Evolutionary conservation across 2,329 filamentous ascomycete genomes (phyloP).

Genomic region (Geosmithia putterillii): DNA sequence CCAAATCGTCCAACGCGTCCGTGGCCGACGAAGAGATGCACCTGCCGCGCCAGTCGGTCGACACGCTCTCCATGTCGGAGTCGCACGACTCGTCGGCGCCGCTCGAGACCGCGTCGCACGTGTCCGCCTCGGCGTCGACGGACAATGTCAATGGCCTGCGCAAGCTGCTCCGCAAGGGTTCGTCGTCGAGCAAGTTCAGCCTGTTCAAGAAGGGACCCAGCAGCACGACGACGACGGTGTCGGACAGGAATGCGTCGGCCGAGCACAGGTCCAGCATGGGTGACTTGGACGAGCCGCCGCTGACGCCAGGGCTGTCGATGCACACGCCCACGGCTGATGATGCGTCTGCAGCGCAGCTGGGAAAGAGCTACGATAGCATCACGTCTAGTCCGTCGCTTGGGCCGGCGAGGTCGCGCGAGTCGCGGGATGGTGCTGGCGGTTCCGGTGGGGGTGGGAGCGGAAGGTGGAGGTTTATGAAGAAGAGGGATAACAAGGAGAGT

Average conservation of each 20-base stretch:
- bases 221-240: slow-evolving; percentile 38
- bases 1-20: slow-evolving; percentile 6
- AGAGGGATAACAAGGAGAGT: slow-evolving; percentile 38
- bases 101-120: too few species aligned
- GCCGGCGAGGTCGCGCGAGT: slow-evolving; percentile 24
- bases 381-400: slow-evolving; percentile 45
- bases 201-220: slow-evolving; percentile 49
- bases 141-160: slow-evolving; percentile 36
- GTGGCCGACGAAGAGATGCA: slow-evolving; percentile 18
- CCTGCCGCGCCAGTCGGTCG: slow-evolving; percentile 33
- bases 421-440: neutral
- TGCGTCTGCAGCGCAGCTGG: slow-evolving; percentile 22
- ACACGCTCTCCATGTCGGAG: slow-evolving; percentile 48
- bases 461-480: slow-evolving; percentile 45
- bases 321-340: too few species aligned
- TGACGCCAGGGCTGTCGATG: slow-evolving; percentile 16
- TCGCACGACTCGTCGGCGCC: slow-evolving; percentile 39
- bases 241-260: slow-evolving; percentile 41
- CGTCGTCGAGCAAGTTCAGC: slow-evolving; percentile 53
- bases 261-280: slow-evolving; percentile 46
- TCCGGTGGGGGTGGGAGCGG: neutral
- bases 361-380: slow-evolving; percentile 43
- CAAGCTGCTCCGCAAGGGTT: slow-evolving; percentile 53
- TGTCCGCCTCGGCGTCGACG: neutral
- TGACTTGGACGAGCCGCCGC: slow-evolving; percentile 36